Evolutionary conservation across 2,329 filamentous ascomycete species (phyloP).

Genomic region (Xylariaceae sp.): DNA sequence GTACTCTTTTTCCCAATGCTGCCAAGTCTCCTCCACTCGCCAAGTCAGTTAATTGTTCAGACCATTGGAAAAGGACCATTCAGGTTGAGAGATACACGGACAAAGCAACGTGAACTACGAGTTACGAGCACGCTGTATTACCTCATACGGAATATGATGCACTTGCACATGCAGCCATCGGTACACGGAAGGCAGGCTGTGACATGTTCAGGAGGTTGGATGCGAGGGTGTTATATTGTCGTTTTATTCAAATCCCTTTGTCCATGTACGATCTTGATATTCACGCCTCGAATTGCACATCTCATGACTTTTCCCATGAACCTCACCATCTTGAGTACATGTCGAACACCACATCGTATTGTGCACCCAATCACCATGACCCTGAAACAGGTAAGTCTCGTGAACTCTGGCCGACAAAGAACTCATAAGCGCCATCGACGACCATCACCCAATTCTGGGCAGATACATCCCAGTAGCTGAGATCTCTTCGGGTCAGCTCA

Average conservation of each 20-base stretch:
- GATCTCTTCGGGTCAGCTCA: conserved; percentile 58
- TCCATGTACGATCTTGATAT: too few species aligned
- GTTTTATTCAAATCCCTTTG: too few species aligned
- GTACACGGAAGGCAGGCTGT: too few species aligned
- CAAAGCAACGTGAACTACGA: not conserved
- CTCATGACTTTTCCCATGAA: not conserved
- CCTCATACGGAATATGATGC: too few species aligned
- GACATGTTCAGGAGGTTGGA: too few species aligned
- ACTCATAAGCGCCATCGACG: conserved; percentile 38
- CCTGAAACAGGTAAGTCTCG: conserved; percentile 25
- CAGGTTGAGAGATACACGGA: not conserved
- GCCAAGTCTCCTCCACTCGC: not conserved
- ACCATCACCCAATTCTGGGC: conserved; percentile 65
- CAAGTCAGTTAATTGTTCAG: not conserved
- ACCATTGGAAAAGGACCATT: not conserved
- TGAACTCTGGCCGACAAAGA: conserved; percentile 37
- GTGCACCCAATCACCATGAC: conserved; percentile 18
- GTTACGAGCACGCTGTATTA: too few species aligned
- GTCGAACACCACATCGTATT: not conserved
- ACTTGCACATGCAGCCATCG: too few species aligned
- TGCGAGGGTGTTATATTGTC: too few species aligned
- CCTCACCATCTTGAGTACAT: not conserved
- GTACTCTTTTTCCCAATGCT: not conserved
- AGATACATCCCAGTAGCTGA: conserved; percentile 67
- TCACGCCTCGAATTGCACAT: not conserved